Evolutionary conservation across 208 protist genomes (phyloP), one percentile per base, ranked within the genome.

Genomic region (Kentomonas sorsogonicus): DNA sequence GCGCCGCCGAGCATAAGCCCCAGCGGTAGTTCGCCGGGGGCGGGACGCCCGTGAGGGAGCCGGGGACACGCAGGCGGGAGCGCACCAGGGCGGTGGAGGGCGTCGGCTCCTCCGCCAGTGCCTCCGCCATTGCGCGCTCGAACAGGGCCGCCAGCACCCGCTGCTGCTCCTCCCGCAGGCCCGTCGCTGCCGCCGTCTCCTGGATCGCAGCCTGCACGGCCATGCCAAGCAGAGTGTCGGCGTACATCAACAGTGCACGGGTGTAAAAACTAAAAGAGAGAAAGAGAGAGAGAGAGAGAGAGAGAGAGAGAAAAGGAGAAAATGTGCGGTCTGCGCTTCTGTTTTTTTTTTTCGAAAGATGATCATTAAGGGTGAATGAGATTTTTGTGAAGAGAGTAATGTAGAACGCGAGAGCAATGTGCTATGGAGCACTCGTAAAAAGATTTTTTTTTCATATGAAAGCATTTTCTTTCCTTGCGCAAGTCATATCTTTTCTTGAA

Each of bases 101-200:
- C 10, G 81, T 53, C 3, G 88, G 85, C 1, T 67, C 78, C 55
- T 89, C 82, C 25, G 72, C 66, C 20, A 91, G 63, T 4, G 72
- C 53, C 10, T 57, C 63, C 10, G 88, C 77, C 85, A 95, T 88
- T 20, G 77, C 71, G 11, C 51, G 34, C 51, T 95, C 85, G 55
- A 92, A 92, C 20, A 89, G 61, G n/a, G 69, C 62, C 85, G 85
- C 92, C 30, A 95, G 36, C n/a, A 79, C 60, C 46, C 79, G 69
- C 47, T 79, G 73, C 51, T 95, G 88, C 23, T 68, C 73, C 31
- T 80, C 61, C 16, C 55, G 84, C 18, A 92, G 63, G 25, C 30
- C 30, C 20, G 74, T 74, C n/a, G 68, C 51, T 9, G 47, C 54
- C 11, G 58, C 53, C 44, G 92, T 43, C 68, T 94, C 84, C 1